phyloP scores from a whole-genome alignment of 345 rosid species.

The Aurinia saxatilis region DNA sequence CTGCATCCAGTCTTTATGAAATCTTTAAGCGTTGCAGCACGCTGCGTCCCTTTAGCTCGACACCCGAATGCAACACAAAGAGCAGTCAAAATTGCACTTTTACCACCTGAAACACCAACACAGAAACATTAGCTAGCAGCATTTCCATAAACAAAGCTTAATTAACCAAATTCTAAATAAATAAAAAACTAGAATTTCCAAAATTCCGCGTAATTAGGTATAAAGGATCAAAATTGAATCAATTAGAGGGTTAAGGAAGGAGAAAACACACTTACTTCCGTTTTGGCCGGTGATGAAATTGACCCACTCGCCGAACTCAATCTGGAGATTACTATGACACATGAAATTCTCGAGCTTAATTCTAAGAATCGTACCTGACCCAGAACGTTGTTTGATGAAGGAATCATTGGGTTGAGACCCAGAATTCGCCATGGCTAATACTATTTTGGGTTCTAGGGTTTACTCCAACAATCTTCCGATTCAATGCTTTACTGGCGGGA shows the following conservation, averaged over 20 bases:
- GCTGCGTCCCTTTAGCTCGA: conserved; percentile 87
- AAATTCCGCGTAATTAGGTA: not conserved
- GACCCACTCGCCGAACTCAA: conserved; percentile 80
- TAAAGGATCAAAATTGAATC: not conserved
- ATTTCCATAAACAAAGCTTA: not conserved
- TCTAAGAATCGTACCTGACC: conserved; percentile 61
- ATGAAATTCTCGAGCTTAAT: conserved; percentile 84
- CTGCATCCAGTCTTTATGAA: conserved; percentile 91
- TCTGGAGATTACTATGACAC: conserved; percentile 77
- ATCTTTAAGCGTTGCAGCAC: conserved; percentile 71
- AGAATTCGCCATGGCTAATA: conserved; percentile 41
- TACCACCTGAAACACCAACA: conserved; percentile 55
- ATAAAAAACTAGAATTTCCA: not conserved
- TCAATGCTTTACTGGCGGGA: conserved; percentile 18
- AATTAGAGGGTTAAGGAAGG: no score
- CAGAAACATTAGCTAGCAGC: not conserved
- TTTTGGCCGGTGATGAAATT: conserved; percentile 96
- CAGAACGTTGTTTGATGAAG: conserved; percentile 33
- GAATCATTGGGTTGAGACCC: conserved; percentile 23
- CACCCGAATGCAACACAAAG: conserved; percentile 85
- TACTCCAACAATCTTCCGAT: not conserved
- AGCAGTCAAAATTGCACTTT: conserved; percentile 90
- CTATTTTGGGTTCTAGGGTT: conserved; percentile 6
- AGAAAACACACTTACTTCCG: conserved; percentile 56
- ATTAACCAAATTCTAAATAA: no score